phyloP scores from a whole-genome alignment of 495 filamentous ascomycete genomes.

The Tricharina praecox region DNA sequence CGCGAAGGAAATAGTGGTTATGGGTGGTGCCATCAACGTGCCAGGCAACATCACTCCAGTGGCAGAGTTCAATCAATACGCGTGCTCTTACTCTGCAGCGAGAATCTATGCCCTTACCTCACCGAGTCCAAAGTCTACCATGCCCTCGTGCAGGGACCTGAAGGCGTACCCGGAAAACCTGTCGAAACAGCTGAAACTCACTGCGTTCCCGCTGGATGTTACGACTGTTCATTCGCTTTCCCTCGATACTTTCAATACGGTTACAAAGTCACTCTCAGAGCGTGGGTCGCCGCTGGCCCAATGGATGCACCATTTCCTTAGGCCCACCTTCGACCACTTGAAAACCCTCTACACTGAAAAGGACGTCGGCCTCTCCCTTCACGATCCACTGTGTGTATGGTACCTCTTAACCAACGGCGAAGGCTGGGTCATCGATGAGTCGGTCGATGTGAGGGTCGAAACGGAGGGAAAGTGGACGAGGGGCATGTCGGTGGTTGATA shows the following conservation, averaged over 20 bases:
- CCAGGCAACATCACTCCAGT: constrained; percentile 46
- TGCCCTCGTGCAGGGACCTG: constrained; percentile 30
- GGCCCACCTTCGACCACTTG: constrained; percentile 59
- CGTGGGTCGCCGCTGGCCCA: constrained; percentile 59
- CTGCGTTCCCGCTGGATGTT: constrained; percentile 76
- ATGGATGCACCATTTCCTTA: constrained; percentile 67
- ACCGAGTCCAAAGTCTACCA: constrained; percentile 44
- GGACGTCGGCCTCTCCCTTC: constrained; percentile 48
- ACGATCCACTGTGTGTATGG: constrained; percentile 82
- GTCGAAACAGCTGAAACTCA: constrained; percentile 49
- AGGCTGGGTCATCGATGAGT: constrained; percentile 29
- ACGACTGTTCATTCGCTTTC: constrained; percentile 58
- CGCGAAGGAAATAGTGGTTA: constrained; percentile 82
- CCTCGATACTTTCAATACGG: constrained; percentile 39
- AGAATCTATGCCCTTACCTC: constrained; percentile 82
- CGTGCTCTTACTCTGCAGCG: constrained; percentile 70
- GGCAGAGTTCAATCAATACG: constrained; percentile 54
- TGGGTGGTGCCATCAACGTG: constrained; percentile 73
- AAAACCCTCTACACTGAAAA: constrained; percentile 39
- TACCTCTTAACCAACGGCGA: constrained; percentile 44
- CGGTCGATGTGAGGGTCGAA: constrained; percentile 69
- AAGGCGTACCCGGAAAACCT: constrained; percentile 51
- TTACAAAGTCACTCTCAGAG: constrained; percentile 33
- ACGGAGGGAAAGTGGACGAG: constrained; percentile 83
- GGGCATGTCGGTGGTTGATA: constrained; percentile 79